A percentile compares a stretch with the other conserved stretches of the same genome.
Evolutionary conservation across 306 rosid genomes (phyloP).

Genomic region (Quercus gilva): DNA sequence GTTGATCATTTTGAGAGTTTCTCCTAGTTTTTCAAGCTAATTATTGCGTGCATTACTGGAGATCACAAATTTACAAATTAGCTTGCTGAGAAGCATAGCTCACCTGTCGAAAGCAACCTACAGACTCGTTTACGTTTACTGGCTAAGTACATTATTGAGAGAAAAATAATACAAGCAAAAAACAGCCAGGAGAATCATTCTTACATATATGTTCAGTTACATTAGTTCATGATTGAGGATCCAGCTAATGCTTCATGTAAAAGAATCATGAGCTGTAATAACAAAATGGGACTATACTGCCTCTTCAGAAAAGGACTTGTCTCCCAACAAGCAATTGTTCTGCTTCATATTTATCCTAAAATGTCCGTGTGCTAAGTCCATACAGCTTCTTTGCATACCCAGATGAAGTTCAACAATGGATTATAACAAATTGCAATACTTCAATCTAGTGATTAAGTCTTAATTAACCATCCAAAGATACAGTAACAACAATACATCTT

Average conservation of each 20-base stretch:
- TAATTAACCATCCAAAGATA: conserved; percentile 27
- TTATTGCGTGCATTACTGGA: too few species aligned
- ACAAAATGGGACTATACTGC: not conserved
- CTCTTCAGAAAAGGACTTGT: not conserved
- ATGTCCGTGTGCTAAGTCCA: too few species aligned
- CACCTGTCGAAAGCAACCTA: not conserved
- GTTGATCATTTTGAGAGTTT: too few species aligned
- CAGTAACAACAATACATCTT: conserved; percentile 23
- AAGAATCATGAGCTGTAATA: not conserved
- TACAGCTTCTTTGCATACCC: too few species aligned
- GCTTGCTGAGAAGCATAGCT: not conserved
- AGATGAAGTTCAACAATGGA: too few species aligned
- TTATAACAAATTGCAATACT: not conserved
- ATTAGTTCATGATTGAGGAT: not conserved
- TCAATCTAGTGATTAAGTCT: not conserved
- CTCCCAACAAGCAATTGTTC: not conserved
- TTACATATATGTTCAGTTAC: not conserved
- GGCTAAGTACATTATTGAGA: not conserved
- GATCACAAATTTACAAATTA: not conserved
- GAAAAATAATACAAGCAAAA: not conserved
- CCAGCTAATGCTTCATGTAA: not conserved
- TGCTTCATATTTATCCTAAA: not conserved
- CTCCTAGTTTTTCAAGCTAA: too few species aligned
- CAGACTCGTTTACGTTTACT: too few species aligned
- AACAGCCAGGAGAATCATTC: not conserved